Base-by-base conservation (phyloP, 257 asterid genomes). In the Ilex aquifolium region DNA sequence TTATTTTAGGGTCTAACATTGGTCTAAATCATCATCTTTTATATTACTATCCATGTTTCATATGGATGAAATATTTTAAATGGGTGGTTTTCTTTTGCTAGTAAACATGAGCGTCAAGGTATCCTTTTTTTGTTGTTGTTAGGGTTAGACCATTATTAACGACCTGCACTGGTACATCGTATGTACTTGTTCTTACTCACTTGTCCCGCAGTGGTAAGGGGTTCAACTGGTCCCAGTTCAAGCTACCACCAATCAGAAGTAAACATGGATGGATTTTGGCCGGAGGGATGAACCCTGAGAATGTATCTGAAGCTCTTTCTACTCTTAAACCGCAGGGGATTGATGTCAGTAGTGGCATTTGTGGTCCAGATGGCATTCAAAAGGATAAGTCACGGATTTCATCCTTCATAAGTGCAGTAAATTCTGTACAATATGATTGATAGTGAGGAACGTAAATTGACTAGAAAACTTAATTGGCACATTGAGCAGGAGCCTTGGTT, bases 281-380 rank as follows among this genome's bases (percentile, higher is more conserved):
- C 0, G 95, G 99, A 72, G 99, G 99, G 30, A 83, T 88, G 54
- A 77, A 75, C 65, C 95, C 91, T 4, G 83, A 80, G 66, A 94
- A 90, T 57, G 95, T 64, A 12, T 70, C 57, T 9, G 84, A 84
- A 73, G 96, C 95, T 21, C 82, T 90, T 62, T 77, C 86, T 5
- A 78, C 81, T 30, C 88, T 93, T 14, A 80, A 59, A 61, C 99
- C 99, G 16, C 70, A 82, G n/a, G 97, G 96, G 54, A 72, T 94
- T 72, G 96, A 94, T 69, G 95, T 94, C 8, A 88, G 95, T 17
- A 90, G 97, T 60, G 99, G 97, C 60, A 85, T 94, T 64, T 93
- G 97, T 78, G 92, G 66, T 66, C 75, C 82, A 14, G 93, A 85
- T 65, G 96, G 95, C 46, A 77, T 93, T 63, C 84, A 62, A 62